These are phyloP conservation scores for Clarireedia monteithiana DNA, from an alignment of 2,329 filamentous ascomycete species.

Conservation along the genomic window DNA sequence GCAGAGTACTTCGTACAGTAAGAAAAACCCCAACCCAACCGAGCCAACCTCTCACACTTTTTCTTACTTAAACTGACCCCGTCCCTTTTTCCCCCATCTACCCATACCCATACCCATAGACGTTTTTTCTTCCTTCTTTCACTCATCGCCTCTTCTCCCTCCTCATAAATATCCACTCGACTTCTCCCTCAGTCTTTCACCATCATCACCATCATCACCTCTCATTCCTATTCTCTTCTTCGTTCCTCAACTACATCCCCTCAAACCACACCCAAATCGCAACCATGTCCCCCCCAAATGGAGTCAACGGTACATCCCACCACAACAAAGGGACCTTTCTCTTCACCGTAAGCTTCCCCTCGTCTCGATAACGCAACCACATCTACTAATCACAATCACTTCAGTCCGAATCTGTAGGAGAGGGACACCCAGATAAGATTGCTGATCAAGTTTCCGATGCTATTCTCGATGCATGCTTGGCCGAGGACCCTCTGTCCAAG, in stretches of 20 bases:
- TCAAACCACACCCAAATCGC: slow-evolving; percentile 54
- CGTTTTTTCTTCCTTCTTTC: slow-evolving; percentile 23
- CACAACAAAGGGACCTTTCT: slow-evolving; percentile 67
- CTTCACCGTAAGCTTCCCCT: slow-evolving; percentile 56
- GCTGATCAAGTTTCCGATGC: slow-evolving; percentile 98
- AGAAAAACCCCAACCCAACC: not conserved
- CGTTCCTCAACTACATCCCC: slow-evolving; percentile 42
- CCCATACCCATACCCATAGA: not conserved
- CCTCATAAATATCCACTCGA: slow-evolving; percentile 37
- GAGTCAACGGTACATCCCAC: slow-evolving; percentile 34
- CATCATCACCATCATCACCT: not conserved
- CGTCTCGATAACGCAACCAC: not conserved
- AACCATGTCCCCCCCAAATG: slow-evolving; percentile 51
- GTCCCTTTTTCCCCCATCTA: not conserved
- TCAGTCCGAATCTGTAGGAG: slow-evolving; percentile 78
- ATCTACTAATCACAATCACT: slow-evolving; percentile 11
- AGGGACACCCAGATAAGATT: slow-evolving; percentile 94
- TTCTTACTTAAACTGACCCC: not conserved
- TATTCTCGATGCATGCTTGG: slow-evolving; percentile 94
- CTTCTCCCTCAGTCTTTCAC: slow-evolving; percentile 42
- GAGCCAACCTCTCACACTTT: slow-evolving; percentile 4
- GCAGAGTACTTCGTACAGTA: not conserved
- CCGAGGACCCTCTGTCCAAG: slow-evolving; percentile 94
- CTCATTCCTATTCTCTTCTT: slow-evolving; percentile 35
- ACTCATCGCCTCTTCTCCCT: slow-evolving; percentile 35